phyloP scores from a whole-genome alignment of 306 rosid species.

The Clitoria ternatea region DNA sequence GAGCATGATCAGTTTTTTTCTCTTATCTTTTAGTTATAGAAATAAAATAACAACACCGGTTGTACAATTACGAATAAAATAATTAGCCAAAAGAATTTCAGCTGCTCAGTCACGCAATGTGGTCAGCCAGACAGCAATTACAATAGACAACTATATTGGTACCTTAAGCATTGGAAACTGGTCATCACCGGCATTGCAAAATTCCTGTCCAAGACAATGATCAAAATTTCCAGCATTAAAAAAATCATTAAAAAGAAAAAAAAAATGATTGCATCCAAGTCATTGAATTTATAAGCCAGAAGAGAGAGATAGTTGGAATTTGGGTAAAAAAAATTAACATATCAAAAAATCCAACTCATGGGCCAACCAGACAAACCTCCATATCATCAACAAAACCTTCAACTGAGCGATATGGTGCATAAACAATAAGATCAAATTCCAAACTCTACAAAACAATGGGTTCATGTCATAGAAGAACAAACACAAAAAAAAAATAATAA shows the following conservation, averaged over 20 bases:
- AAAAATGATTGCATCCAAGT: not conserved
- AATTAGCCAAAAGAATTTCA: not conserved
- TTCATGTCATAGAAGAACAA: not conserved
- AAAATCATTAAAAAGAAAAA: not conserved
- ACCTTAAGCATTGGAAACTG: conserved; percentile 65
- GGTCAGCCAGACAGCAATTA: conserved; percentile 11
- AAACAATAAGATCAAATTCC: conserved; percentile 93
- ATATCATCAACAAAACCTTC: conserved; percentile 73
- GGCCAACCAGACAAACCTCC: conserved; percentile 48
- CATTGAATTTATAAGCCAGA: not conserved
- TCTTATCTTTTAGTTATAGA: not conserved
- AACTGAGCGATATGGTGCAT: conserved; percentile 82
- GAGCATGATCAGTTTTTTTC: too few species aligned
- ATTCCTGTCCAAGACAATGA: conserved; percentile 49
- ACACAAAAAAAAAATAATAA: not conserved
- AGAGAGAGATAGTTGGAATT: conserved; percentile 1
- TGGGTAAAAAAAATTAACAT: not conserved
- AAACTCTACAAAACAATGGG: conserved; percentile 60
- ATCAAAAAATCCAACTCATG: not conserved
- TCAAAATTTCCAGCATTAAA: conserved; percentile 5
- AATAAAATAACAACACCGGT: not conserved
- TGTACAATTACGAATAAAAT: not conserved
- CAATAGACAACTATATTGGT: conserved; percentile 19
- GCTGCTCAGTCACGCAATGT: not conserved
- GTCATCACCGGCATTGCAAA: conserved; percentile 53